phyloP scores from a whole-genome alignment of 768 basidiomycete species.

The Trametes cingulata region DNA sequence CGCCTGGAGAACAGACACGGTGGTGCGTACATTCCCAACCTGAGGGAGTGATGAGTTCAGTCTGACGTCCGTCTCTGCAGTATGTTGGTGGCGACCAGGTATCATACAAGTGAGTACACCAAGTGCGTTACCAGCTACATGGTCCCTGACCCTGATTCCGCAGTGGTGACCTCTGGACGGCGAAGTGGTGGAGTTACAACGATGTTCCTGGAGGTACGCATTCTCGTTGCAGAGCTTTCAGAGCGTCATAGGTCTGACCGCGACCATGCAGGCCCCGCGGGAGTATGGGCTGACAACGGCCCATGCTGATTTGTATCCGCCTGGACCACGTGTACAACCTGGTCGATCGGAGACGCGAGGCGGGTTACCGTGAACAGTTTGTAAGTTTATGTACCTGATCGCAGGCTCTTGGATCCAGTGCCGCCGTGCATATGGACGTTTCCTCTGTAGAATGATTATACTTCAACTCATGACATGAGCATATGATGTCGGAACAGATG shows the following conservation, averaged over 20 bases:
- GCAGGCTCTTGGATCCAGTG: neutral
- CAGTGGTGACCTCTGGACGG: conserved; percentile 30
- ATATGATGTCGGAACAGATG: neutral
- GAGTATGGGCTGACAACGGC: conserved; percentile 31
- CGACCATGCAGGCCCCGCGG: conserved; percentile 21
- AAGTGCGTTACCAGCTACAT: neutral
- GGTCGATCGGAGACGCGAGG: neutral
- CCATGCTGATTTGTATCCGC: conserved; percentile 19
- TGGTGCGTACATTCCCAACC: conserved; percentile 22
- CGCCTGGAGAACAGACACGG: conserved; percentile 27
- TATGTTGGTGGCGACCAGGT: conserved; percentile 31
- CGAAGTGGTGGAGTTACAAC: conserved; percentile 33
- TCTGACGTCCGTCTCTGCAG: conserved; percentile 1
- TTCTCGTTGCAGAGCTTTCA: neutral
- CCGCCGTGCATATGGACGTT: neutral
- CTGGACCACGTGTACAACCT: neutral
- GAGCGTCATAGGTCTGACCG: neutral
- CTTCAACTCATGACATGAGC: neutral
- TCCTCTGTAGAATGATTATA: neutral
- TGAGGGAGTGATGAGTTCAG: neutral
- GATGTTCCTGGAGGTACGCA: conserved; percentile 30
- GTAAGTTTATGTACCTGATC: neutral
- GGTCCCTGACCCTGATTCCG: conserved; percentile 1
- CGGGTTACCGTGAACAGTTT: neutral
- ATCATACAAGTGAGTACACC: conserved; percentile 5